Evolutionary conservation across 1,284 basidiomycete genomes (phyloP), one percentile per base, ranked within the genome.

Genomic region (Stygiomarasmius scandens): DNA sequence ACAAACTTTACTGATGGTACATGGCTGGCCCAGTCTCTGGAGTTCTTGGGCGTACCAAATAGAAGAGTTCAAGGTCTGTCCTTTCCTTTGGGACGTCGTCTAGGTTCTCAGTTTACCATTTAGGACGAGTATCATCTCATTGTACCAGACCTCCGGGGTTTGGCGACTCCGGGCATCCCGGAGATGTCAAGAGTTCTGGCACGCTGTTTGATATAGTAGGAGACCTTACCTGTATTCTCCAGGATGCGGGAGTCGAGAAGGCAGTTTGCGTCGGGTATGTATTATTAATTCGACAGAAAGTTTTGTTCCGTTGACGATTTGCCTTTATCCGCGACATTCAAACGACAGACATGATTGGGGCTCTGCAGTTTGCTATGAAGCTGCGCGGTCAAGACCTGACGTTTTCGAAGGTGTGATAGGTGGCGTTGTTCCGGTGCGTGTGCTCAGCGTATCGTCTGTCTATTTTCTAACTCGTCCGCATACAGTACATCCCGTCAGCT

Each of bases 21-120:
- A 90, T 63, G 89, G 88, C 2, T 90, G 88, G 88, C 89, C 88
- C 1, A 79, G 84, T 63, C 68, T 89, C 6, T 90, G 88, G 89
- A 84, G 82, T 54, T 82, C 80, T 22, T 90, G 88, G 89, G 77
- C 82, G 23, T 79, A 78, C 45, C 88, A 90, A 64, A 88, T 90
- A 12, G 70, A 81, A 53, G 80, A 82, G 59, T 85, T 90, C 67
- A 69, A 83, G 72, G 87, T 34, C 11, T 20, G 41, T 43, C 3
- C 38, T 55, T 32, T 44, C 20, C 19, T 24, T 45, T 44, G 11
- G 8, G 12, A 25, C 45, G n/a, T n/a, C n/a, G n/a, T n/a, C n/a
- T n/a, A n/a, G n/a, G n/a, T n/a, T 47, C 12, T 19, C 20, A 47
- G 20, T n/a, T 46, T 14, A 10, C 12, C 27, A 29, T 32, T 19